A percentile compares a stretch with the other conserved stretches of the same genome.
Conservation (phyloP, 176 grass and related monocot genomes). For the Metroxylon sagu region DNA sequence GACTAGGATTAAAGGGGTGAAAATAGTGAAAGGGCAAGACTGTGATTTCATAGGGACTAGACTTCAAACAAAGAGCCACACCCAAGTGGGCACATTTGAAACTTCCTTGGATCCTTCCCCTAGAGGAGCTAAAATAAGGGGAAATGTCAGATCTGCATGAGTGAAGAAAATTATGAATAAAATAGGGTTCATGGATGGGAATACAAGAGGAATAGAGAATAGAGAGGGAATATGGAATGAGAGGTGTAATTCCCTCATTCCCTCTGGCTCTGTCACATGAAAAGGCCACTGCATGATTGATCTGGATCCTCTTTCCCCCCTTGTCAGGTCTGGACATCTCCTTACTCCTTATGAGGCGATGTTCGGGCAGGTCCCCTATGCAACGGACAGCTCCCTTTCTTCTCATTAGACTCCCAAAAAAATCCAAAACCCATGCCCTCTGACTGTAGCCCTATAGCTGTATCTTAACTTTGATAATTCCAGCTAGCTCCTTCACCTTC, state of each 20-base stretch:
- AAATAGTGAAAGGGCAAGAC: conserved; percentile 3
- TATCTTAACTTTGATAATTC: no score
- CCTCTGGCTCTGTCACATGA: conserved; percentile 34
- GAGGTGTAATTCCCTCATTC: conserved; percentile 56
- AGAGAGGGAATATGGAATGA: conserved; percentile 20
- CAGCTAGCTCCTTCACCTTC: conserved; percentile 6
- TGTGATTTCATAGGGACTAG: neutral
- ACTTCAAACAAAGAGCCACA: conserved; percentile 8
- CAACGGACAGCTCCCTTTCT: conserved; percentile 50
- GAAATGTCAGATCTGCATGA: neutral
- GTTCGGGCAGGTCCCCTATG: conserved; percentile 64
- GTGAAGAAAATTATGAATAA: conserved; percentile 27
- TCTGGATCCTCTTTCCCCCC: conserved; percentile 8
- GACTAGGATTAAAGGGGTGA: no score
- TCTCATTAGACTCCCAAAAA: conserved; percentile 44
- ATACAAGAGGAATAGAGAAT: conserved; percentile 57
- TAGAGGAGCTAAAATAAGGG: conserved; percentile 42
- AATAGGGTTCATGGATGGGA: conserved; percentile 30
- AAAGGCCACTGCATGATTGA: conserved; percentile 6
- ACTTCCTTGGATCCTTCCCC: conserved; percentile 25
- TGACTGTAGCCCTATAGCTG: conserved; percentile 3
- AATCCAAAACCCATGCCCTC: conserved; percentile 36
- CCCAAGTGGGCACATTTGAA: conserved; percentile 40
- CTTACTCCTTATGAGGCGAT: conserved; percentile 68
- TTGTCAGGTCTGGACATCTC: conserved; percentile 46